Evolutionary conservation across 257 asterid genomes (phyloP).

Genomic region (Forsythia viridissima): DNA sequence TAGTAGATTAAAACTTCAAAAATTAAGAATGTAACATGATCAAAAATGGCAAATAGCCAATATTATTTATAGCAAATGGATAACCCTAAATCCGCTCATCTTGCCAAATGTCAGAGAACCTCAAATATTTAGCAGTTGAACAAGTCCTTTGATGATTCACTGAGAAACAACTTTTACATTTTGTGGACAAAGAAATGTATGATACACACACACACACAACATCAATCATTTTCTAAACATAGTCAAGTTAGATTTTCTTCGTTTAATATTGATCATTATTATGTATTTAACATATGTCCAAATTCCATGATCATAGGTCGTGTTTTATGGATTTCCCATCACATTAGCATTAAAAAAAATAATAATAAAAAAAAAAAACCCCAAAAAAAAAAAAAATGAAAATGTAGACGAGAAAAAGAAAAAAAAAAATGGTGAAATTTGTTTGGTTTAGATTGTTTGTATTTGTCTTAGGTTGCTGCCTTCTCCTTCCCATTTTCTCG

Average conservation of each 20-base stretch:
- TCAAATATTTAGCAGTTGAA: slow-evolving; percentile 29
- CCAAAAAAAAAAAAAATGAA: neutral
- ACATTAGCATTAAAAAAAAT: neutral
- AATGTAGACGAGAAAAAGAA: slow-evolving; percentile 7
- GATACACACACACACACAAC: slow-evolving; percentile 26
- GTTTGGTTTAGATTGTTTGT: slow-evolving; percentile 19
- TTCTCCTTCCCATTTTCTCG: slow-evolving; percentile 5
- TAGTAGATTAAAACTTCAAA: neutral
- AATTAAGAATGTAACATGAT: neutral
- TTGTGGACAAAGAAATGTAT: slow-evolving; percentile 12
- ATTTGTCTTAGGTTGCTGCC: slow-evolving; percentile 42
- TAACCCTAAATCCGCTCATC: slow-evolving; percentile 26
- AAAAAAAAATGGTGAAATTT: slow-evolving; percentile 7
- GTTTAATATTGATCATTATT: slow-evolving; percentile 3
- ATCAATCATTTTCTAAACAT: slow-evolving; percentile 28
- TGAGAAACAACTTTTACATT: slow-evolving; percentile 4
- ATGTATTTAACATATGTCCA: neutral
- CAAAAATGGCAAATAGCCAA: neutral
- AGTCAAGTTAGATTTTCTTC: slow-evolving; percentile 32
- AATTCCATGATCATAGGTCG: slow-evolving; percentile 20
- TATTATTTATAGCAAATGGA: neutral
- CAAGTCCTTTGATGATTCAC: slow-evolving; percentile 22
- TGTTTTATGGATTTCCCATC: slow-evolving; percentile 6
- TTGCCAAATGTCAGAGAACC: slow-evolving; percentile 38
- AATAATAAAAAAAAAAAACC: too few relatives aligned